A percentile compares a stretch with the other conserved stretches of the same genome.
Evolutionary conservation across 2,329 filamentous ascomycete genomes (phyloP).

Genomic region (Alternaria sp.): DNA sequence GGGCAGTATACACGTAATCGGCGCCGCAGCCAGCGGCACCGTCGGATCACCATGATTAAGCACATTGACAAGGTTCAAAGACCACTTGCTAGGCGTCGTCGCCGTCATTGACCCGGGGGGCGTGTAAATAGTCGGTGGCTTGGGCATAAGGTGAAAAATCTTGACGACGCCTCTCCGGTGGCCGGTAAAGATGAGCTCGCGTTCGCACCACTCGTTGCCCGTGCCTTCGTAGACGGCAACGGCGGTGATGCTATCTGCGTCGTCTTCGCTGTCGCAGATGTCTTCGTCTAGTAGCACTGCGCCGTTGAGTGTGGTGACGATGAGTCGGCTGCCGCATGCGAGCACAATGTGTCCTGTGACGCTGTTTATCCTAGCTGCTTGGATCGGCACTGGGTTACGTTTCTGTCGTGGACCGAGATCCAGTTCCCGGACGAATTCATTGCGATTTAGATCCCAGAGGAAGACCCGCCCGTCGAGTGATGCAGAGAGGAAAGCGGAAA

Average conservation of each 20-base stretch:
- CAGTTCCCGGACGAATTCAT: constrained; percentile 83
- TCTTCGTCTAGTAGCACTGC: constrained; percentile 82
- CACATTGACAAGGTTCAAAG: constrained; percentile 78
- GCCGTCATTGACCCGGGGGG: background rate
- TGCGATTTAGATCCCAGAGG: constrained; percentile 92
- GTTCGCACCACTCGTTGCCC: constrained; percentile 90
- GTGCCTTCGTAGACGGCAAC: constrained; percentile 94
- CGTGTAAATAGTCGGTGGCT: constrained; percentile 59
- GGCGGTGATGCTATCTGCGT: constrained; percentile 74
- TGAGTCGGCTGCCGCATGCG: constrained; percentile 77
- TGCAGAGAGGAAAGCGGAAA: constrained; percentile 86
- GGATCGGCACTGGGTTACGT: constrained; percentile 47
- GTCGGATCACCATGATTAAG: constrained; percentile 79
- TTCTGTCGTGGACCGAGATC: constrained; percentile 52
- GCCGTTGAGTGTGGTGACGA: constrained; percentile 89
- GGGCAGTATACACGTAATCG: constrained; percentile 86
- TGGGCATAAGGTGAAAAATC: constrained; percentile 66
- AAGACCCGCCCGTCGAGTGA: constrained; percentile 84
- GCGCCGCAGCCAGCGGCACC: constrained; percentile 61
- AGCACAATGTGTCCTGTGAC: constrained; percentile 89
- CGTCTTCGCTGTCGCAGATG: constrained; percentile 72
- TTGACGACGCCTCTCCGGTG: constrained; percentile 87
- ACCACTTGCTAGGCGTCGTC: constrained; percentile 62
- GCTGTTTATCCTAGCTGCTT: constrained; percentile 89
- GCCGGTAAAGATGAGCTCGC: constrained; percentile 86